A percentile compares a stretch with the other conserved stretches of the same genome.
These are phyloP conservation scores for Obelidium mucronatum DNA, from an alignment of 192 early-diverging fungal genomes.

Conservation along the genomic window DNA sequence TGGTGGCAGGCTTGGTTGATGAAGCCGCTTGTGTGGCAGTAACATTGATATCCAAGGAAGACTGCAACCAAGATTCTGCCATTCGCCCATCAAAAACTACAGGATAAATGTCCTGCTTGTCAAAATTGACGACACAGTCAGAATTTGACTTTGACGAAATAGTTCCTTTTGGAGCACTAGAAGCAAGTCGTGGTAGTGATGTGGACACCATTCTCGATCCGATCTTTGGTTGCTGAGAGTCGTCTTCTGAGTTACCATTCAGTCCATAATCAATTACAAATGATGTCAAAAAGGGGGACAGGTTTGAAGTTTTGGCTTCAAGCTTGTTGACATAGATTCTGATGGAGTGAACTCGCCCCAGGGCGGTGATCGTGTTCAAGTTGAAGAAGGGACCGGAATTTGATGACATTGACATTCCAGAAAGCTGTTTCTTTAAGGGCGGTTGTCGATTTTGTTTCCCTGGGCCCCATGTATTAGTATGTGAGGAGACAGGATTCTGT, in stretches of 20 bases:
- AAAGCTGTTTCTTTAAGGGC: not conserved
- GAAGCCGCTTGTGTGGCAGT: slow-evolving; percentile 20
- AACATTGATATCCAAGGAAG: slow-evolving; percentile 23
- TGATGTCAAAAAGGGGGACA: slow-evolving; percentile 14
- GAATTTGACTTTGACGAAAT: not conserved
- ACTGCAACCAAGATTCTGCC: slow-evolving; percentile 33
- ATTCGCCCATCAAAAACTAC: slow-evolving; percentile 39
- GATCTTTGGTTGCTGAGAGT: not conserved
- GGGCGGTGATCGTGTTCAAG: slow-evolving; percentile 33
- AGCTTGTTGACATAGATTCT: slow-evolving; percentile 31
- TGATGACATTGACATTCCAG: not conserved
- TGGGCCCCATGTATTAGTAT: too few species aligned
- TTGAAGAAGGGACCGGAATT: slow-evolving; percentile 17
- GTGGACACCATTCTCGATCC: slow-evolving; percentile 16
- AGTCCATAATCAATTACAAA: slow-evolving; percentile 32
- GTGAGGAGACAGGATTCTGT: too few species aligned
- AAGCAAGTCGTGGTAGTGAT: slow-evolving; percentile 10
- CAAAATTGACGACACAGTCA: slow-evolving; percentile 30
- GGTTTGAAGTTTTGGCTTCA: slow-evolving; percentile 17
- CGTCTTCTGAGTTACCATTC: not conserved
- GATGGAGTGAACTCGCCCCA: slow-evolving; percentile 41
- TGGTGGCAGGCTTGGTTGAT: not conserved
- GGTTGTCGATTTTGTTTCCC: too few species aligned
- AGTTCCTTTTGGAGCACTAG: not conserved
- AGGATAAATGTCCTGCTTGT: slow-evolving; percentile 38